Evolutionary conservation across 1,284 basidiomycete species (phyloP).

Genomic region (Rhodotorula sp.): DNA sequence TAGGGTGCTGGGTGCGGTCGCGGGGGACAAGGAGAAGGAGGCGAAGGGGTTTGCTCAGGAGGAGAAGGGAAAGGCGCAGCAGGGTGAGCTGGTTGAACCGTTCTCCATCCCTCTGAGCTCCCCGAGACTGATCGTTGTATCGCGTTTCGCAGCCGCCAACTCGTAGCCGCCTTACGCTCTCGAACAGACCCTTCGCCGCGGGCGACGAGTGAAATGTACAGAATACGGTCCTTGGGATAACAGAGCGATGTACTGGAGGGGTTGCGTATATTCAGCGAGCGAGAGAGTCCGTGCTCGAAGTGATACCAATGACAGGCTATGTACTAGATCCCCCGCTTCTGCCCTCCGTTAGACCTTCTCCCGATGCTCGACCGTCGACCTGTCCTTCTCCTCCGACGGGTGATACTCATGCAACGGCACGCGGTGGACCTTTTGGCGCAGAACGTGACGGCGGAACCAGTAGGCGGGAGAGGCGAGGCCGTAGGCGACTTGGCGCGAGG

Average conservation of each 20-base stretch:
- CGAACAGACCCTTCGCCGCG: too few species aligned
- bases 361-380: constrained; percentile 15
- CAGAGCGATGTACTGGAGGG: too few species aligned
- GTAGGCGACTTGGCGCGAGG: constrained; percentile 56
- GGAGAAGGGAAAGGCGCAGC: constrained; percentile 32
- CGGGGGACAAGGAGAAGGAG: constrained; percentile 32
- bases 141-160: too few species aligned
- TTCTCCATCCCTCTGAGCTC: background rate
- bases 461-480: constrained; percentile 16
- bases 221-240: too few species aligned
- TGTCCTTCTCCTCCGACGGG: constrained; percentile 28
- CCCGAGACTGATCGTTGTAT: too few species aligned
- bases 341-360: constrained; percentile 14
- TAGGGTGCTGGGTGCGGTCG: constrained; percentile 28
- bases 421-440: constrained; percentile 21
- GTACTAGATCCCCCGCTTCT: background rate
- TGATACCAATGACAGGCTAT: too few species aligned
- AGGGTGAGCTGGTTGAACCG: constrained; percentile 8
- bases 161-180: too few species aligned
- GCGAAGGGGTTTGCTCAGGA: constrained; percentile 20
- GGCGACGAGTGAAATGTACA: too few species aligned
- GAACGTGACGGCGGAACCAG: constrained; percentile 20
- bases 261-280: too few species aligned
- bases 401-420: constrained; percentile 9
- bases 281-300: too few species aligned